Conservation (phyloP, 495 filamentous ascomycete species). For the Immersiella caudata region DNA sequence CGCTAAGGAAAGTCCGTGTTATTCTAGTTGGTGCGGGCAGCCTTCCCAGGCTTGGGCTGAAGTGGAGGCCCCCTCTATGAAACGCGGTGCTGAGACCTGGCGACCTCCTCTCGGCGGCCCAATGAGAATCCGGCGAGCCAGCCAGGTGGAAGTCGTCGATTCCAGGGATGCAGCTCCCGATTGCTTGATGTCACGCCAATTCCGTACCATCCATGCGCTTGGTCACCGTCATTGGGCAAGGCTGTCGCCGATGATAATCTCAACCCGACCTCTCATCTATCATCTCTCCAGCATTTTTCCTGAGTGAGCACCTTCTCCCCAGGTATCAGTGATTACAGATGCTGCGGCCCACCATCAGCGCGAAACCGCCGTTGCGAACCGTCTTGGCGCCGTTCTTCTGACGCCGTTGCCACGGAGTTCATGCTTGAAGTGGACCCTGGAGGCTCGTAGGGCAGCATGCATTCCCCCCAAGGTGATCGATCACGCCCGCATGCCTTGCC, state of each 20-base stretch:
- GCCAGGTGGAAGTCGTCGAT: too few relatives aligned
- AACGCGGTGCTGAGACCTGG: constrained; percentile 6
- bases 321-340: too few relatives aligned
- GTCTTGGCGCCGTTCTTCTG: not conserved
- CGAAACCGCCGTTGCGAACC: not conserved
- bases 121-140: not conserved
- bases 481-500: not conserved
- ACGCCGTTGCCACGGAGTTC: not conserved
- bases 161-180: not conserved
- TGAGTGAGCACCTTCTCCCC: not conserved
- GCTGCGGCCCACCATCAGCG: not conserved
- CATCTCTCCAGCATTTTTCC: not conserved
- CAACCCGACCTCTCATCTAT: not conserved
- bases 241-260: not conserved
- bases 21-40: not conserved
- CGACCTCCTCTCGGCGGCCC: not conserved
- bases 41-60: constrained; percentile 13
- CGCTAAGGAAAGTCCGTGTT: not conserved
- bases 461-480: not conserved
- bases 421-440: not conserved
- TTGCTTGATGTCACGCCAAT: not conserved
- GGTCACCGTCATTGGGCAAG: constrained; percentile 5
- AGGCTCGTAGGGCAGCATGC: constrained; percentile 8
- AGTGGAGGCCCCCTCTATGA: constrained; percentile 8
- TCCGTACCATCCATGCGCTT: not conserved